Percentiles rank a stretch among this genome's conserved stretches.
Evolutionary conservation across 1,139 yeast genomes (phyloP).

Genomic region (Blastobotrys serpentis): DNA sequence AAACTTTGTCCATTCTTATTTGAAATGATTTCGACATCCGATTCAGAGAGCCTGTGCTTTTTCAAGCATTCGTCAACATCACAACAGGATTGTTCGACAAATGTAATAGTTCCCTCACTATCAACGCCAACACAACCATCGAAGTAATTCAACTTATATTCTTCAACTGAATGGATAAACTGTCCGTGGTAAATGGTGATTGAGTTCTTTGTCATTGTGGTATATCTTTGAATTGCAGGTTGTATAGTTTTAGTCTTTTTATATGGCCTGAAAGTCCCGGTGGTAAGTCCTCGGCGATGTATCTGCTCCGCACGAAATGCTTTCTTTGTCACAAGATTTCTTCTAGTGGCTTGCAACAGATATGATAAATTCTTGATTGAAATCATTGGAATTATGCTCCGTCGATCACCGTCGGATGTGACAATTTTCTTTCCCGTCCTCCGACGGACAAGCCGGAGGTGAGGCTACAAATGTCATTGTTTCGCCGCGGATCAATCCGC

Average conservation of each 20-base stretch:
- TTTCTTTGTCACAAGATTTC: not conserved
- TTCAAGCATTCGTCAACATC: slow-evolving; percentile 22
- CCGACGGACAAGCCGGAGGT: no score
- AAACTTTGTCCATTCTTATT: slow-evolving; percentile 23
- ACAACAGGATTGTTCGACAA: slow-evolving; percentile 36
- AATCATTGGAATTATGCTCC: not conserved
- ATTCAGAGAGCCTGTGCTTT: slow-evolving; percentile 23
- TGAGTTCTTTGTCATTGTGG: slow-evolving; percentile 19
- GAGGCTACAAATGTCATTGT: no score
- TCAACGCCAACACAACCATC: slow-evolving; percentile 58
- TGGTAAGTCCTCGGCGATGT: slow-evolving; percentile 2
- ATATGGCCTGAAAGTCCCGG: not conserved
- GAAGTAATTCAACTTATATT: slow-evolving; percentile 50
- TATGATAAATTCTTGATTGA: no score
- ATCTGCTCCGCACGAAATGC: not conserved
- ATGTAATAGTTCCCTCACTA: slow-evolving; percentile 47
- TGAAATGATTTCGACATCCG: slow-evolving; percentile 15
- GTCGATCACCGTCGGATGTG: not conserved
- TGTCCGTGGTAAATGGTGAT: slow-evolving; percentile 49
- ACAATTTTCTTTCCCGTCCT: no score
- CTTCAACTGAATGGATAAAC: slow-evolving; percentile 53
- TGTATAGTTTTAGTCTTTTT: no score
- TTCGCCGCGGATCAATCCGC: no score
- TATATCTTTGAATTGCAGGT: no score
- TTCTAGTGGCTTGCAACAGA: no score